Evolutionary conservation across 345 rosid genomes (phyloP).

Genomic region (Abelmoschus esculentus): DNA sequence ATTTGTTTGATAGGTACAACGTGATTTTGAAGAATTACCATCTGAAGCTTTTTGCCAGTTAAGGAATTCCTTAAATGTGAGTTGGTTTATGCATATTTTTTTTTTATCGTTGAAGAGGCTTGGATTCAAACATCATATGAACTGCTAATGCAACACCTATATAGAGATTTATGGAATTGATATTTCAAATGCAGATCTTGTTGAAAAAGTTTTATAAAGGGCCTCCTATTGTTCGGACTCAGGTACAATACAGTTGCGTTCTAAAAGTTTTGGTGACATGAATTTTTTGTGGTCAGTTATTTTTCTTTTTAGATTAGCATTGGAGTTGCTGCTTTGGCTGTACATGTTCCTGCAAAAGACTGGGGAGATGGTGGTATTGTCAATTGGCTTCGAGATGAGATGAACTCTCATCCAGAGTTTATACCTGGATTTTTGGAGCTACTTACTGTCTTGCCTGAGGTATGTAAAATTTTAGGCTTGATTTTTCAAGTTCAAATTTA

Average conservation of each 20-base stretch:
- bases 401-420: slow-evolving; percentile 88
- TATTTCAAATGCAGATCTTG: slow-evolving; percentile 57
- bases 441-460: slow-evolving; percentile 96
- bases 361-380: slow-evolving; percentile 97
- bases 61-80: slow-evolving; percentile 73
- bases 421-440: slow-evolving; percentile 96
- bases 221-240: slow-evolving; percentile 96
- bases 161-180: slow-evolving; percentile 3
- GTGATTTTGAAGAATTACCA: slow-evolving; percentile 97
- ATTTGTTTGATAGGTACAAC: slow-evolving; percentile 62
- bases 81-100: slow-evolving; percentile 16
- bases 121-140: slow-evolving; percentile 2
- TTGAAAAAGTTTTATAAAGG: slow-evolving; percentile 91
- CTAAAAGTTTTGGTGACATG: slow-evolving; percentile 7
- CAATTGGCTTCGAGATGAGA: slow-evolving; percentile 89
- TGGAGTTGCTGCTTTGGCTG: slow-evolving; percentile 98
- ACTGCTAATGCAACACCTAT: background rate
- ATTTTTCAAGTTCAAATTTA: background rate
- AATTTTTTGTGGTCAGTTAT: slow-evolving; percentile 11
- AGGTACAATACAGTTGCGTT: slow-evolving; percentile 37
- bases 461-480: slow-evolving; percentile 20
- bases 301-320: slow-evolving; percentile 80
- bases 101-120: slow-evolving; percentile 8
- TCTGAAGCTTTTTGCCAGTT: slow-evolving; percentile 83
- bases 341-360: slow-evolving; percentile 88